Base-by-base conservation (phyloP, 2,329 filamentous ascomycete genomes). In the Arthrinium puccinioides region DNA sequence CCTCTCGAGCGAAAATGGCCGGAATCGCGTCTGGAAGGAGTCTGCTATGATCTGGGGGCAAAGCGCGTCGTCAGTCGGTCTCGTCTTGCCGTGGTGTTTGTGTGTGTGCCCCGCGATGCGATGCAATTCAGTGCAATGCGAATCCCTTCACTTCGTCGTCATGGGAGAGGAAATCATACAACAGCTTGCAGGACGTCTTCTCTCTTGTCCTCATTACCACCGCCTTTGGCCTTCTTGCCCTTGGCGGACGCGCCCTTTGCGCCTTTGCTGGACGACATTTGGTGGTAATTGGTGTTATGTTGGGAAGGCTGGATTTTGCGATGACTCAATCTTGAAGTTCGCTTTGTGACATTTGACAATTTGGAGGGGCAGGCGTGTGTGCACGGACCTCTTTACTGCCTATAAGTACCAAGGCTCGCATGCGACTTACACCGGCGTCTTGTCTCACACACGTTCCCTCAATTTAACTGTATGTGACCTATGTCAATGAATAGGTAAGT, bases 21-120 rank as follows among this genome's bases (percentile, higher is more conserved):
- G 78, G 64, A 94, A 98, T 59, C 87, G 74, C 32, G 87, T 88
- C 62, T 97, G 89, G 59, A 94, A 98, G 1, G 87, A 89, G 69
- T 98, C 92, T 47, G 90, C 85, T 46, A 98, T 79, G 41, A 98
- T 74, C 84, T 92, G 32, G 15, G 7, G 35, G 25, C 13, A 10
- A 14, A 16, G 18, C 11, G 26, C 23, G 11, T 33, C 21, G 21
- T 30, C 34, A 32, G 40, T 30, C 21, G 30, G 38, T 42, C 32
- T 28, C 33, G 27, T n/a, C n/a, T n/a, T n/a, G n/a, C n/a, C n/a
- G n/a, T n/a, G n/a, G n/a, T n/a, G n/a, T n/a, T n/a, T n/a, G n/a
- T n/a, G 45, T 44, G 43, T 40, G 36, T 38, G 37, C 44, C 42
- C 44, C 43, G 41, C 43, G 43, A 41, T 42, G 18, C n/a, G n/a